Conservation (phyloP, 2,329 filamentous ascomycete species). For the Graphilbum sp. region DNA sequence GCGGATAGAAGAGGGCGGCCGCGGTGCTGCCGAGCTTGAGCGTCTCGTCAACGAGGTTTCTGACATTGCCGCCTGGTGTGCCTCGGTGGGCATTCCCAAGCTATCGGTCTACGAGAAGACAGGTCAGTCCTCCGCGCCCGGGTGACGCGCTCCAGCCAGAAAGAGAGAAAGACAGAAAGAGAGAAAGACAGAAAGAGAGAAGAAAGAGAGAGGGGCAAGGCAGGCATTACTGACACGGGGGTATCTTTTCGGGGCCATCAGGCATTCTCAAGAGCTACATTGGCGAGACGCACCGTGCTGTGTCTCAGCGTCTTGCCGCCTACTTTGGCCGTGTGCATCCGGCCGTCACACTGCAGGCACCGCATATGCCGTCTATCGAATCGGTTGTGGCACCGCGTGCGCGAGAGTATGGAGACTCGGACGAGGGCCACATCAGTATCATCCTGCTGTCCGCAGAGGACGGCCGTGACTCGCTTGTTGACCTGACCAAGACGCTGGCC, state of each 20-base stretch:
- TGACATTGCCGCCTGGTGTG: conserved; percentile 86
- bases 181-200: no score
- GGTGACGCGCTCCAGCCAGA: no score
- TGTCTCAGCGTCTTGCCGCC: conserved; percentile 62
- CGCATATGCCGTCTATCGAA: conserved; percentile 46
- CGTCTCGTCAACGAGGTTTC: conserved; percentile 76
- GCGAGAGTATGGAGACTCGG: conserved; percentile 14
- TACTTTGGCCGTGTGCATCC: conserved; percentile 75
- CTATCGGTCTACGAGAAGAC: conserved; percentile 86
- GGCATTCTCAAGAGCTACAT: conserved; percentile 82
- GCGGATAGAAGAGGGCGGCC: conserved; percentile 52
- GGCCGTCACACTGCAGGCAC: conserved; percentile 53
- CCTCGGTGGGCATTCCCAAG: conserved; percentile 71
- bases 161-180: no score
- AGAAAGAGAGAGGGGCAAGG: no score
- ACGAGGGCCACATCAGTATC: conserved; percentile 34
- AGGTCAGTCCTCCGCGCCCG: no score
- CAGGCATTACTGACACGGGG: no score
- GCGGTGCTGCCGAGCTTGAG: conserved; percentile 60
- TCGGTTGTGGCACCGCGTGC: conserved; percentile 23
- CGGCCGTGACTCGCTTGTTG: conserved; percentile 83
- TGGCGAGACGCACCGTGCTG: conserved; percentile 63
- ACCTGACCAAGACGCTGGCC: conserved; percentile 82
- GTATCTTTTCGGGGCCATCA: no score
- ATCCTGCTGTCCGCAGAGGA: conserved; percentile 78